A percentile compares a stretch with the other conserved stretches of the same genome.
phyloP scores from a whole-genome alignment of 1,284 basidiomycete species.

The Chondrostereum purpureum region DNA sequence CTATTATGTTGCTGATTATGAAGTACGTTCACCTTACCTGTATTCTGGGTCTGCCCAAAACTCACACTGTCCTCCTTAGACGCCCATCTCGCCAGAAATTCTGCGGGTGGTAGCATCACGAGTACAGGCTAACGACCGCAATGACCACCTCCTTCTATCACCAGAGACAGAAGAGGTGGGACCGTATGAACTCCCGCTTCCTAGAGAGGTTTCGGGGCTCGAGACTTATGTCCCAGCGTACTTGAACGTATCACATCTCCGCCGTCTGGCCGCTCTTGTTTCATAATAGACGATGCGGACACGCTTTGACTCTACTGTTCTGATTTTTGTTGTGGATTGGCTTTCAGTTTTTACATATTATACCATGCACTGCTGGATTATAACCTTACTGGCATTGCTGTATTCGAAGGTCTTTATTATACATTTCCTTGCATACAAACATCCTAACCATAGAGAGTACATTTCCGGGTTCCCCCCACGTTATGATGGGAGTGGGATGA shows the following conservation, averaged over 20 bases:
- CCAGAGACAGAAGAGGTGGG: constrained; percentile 95
- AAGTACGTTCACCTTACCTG: constrained; percentile 46
- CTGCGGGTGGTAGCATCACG: constrained; percentile 92
- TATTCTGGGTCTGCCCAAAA: constrained; percentile 4
- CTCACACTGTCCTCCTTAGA: constrained; percentile 42
- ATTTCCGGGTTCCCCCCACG: no score
- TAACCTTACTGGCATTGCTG: constrained; percentile 29
- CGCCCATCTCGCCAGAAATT: constrained; percentile 94
- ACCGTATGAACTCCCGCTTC: constrained; percentile 82
- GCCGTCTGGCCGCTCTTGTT: constrained; percentile 76
- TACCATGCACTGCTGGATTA: constrained; percentile 34
- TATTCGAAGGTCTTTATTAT: constrained; percentile 24
- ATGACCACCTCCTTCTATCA: constrained; percentile 88
- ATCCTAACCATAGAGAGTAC: no score
- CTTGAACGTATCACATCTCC: constrained; percentile 77
- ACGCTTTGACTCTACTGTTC: constrained; percentile 7
- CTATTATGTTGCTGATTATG: constrained; percentile 98
- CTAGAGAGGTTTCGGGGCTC: constrained; percentile 80
- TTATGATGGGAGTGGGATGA: no score
- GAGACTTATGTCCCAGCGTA: constrained; percentile 88
- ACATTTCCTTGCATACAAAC: no score
- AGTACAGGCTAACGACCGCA: constrained; percentile 90
- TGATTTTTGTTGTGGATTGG: constrained; percentile 15
- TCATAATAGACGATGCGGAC: constrained; percentile 37
- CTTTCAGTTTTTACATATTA: constrained; percentile 25